These are phyloP conservation scores for Marsdenia floribunda DNA, from an alignment of 257 asterid genomes.

Conservation along the genomic window DNA sequence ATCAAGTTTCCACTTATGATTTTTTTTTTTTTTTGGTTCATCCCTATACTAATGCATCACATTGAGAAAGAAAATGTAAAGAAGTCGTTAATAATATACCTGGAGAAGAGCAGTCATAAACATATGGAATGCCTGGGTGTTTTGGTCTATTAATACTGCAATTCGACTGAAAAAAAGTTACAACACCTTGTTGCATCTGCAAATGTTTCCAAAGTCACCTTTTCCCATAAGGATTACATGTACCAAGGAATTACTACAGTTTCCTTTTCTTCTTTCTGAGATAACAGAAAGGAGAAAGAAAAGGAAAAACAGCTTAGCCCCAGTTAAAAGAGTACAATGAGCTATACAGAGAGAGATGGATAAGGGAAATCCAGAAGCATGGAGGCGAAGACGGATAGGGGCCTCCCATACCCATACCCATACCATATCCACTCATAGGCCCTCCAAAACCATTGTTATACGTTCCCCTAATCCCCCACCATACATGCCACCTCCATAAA, in stretches of 20 bases:
- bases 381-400: constrained; percentile 85
- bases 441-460: constrained; percentile 57
- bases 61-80: background rate
- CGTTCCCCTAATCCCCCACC: constrained; percentile 89
- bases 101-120: constrained; percentile 63
- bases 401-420: constrained; percentile 64
- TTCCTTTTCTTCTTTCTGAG: background rate
- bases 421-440: constrained; percentile 24
- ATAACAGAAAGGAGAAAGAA: background rate
- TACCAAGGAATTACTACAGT: background rate
- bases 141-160: constrained; percentile 77
- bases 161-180: constrained; percentile 72
- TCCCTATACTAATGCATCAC: background rate
- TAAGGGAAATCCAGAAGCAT: constrained; percentile 76
- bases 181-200: constrained; percentile 88
- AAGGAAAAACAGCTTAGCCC: background rate
- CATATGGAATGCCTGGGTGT: constrained; percentile 89
- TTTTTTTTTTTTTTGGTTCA: no score
- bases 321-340: background rate
- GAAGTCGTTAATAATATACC: constrained; percentile 5
- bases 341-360: constrained; percentile 10
- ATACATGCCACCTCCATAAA: constrained; percentile 71
- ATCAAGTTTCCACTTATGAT: background rate
- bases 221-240: background rate
- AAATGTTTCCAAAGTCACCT: constrained; percentile 13